Percentiles rank a stretch among this genome's conserved stretches.
Evolutionary conservation across 2,329 filamentous ascomycete genomes (phyloP).

Genomic region (Penicillium polonicum): DNA sequence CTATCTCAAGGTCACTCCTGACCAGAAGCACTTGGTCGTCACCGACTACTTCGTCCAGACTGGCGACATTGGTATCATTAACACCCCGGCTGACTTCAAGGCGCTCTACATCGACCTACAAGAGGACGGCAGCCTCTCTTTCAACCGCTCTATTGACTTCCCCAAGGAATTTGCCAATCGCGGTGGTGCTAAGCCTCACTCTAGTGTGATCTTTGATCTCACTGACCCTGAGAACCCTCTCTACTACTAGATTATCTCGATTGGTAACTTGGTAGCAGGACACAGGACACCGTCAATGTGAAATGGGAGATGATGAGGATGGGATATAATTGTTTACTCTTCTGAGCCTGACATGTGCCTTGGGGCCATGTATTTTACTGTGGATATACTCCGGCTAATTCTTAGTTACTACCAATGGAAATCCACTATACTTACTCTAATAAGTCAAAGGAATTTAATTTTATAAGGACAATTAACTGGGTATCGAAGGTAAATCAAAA

Average conservation of each 20-base stretch:
- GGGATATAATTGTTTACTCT: background rate
- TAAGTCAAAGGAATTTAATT: background rate
- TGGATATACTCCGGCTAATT: background rate
- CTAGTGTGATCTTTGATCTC: conserved; percentile 56
- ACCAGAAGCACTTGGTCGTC: conserved; percentile 63
- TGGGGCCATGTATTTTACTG: background rate
- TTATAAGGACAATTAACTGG: background rate
- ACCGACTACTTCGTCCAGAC: conserved; percentile 67
- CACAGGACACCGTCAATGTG: background rate
- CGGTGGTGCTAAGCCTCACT: conserved; percentile 60
- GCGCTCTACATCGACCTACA: conserved; percentile 61
- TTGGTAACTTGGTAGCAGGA: too few species aligned
- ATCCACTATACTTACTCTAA: background rate
- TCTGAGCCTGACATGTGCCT: background rate
- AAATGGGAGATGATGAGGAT: background rate
- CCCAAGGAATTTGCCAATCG: conserved; percentile 52
- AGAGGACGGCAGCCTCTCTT: conserved; percentile 55
- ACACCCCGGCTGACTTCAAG: conserved; percentile 63
- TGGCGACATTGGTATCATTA: conserved; percentile 60
- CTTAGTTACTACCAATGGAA: background rate
- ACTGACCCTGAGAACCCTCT: conserved; percentile 53
- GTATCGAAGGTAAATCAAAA: background rate
- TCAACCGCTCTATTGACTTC: conserved; percentile 62
- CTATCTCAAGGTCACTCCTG: conserved; percentile 63
- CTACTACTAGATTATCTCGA: conserved; percentile 24